Percentiles rank a stretch among this genome's conserved stretches.
Conservation (phyloP, 164 flowering plant species). For the Magnolia officinalis region DNA sequence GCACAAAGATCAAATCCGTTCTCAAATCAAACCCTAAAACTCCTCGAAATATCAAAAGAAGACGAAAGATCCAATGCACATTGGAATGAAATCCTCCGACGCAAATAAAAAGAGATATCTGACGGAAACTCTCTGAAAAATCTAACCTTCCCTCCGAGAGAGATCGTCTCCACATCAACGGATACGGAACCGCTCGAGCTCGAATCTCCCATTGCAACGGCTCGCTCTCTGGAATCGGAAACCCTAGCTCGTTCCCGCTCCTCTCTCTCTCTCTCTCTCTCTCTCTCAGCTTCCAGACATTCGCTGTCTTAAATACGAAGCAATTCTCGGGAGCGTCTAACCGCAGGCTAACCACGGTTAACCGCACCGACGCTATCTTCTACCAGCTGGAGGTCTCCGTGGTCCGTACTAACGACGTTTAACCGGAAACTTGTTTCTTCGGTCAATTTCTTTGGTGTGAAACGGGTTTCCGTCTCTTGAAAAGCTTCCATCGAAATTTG, state of each 20-base stretch:
- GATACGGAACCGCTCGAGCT: slow-evolving; percentile 40
- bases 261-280: neutral
- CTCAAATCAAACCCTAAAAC: neutral
- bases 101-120: neutral
- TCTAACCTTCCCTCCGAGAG: slow-evolving; percentile 73
- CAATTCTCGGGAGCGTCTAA: neutral
- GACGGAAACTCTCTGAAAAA: neutral
- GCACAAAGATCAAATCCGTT: neutral
- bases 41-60: neutral
- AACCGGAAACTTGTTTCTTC: neutral
- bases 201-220: slow-evolving; percentile 50
- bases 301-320: slow-evolving; percentile 4
- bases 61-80: neutral
- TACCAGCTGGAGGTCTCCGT: neutral
- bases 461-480: no score
- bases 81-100: neutral
- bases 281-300: neutral
- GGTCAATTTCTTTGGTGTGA: neutral
- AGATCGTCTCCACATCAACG: slow-evolving; percentile 64
- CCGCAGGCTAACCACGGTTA: slow-evolving; percentile 6
- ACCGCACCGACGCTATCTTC: neutral
- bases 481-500: no score
- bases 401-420: neutral
- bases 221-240: neutral
- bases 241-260: neutral